Percentiles rank a stretch among this genome's conserved stretches.
Conservation (phyloP, 2,329 filamentous ascomycete genomes). For the Aspergillus ochraceus region DNA sequence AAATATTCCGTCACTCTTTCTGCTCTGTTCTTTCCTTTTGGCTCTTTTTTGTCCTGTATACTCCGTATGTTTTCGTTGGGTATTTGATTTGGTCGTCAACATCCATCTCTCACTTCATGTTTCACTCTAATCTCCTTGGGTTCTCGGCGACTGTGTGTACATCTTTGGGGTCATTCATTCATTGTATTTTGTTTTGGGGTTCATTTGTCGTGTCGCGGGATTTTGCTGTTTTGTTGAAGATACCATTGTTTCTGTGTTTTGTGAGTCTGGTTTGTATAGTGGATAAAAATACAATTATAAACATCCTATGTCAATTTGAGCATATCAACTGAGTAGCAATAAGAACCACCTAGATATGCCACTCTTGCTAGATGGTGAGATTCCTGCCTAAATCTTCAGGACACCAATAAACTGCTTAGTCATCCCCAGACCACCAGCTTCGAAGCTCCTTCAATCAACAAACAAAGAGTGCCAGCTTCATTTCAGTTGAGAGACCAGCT, state of each 20-base stretch:
- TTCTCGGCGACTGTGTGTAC: neutral
- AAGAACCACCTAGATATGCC: no score
- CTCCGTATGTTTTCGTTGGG: neutral
- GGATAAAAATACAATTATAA: neutral
- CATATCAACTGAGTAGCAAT: no score
- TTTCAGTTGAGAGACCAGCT: neutral
- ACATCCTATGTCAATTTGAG: no score
- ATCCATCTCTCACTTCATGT: neutral
- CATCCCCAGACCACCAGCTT: neutral
- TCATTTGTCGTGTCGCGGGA: neutral
- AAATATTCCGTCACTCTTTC: neutral
- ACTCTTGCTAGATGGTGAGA: no score
- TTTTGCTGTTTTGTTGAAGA: conserved; percentile 14
- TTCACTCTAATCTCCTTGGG: neutral
- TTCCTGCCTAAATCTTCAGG: neutral
- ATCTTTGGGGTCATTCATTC: conserved; percentile 1
- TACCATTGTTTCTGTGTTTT: conserved; percentile 21
- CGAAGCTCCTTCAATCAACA: neutral
- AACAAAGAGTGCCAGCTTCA: neutral
- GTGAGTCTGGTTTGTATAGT: neutral
- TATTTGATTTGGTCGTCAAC: neutral
- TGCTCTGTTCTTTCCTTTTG: neutral
- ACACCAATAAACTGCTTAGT: conserved; percentile 3
- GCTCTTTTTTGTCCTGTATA: neutral
- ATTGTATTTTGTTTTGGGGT: conserved; percentile 3